Conservation (phyloP, 2,329 filamentous ascomycete genomes). For the Thermothelomyces thermophilus region DNA sequence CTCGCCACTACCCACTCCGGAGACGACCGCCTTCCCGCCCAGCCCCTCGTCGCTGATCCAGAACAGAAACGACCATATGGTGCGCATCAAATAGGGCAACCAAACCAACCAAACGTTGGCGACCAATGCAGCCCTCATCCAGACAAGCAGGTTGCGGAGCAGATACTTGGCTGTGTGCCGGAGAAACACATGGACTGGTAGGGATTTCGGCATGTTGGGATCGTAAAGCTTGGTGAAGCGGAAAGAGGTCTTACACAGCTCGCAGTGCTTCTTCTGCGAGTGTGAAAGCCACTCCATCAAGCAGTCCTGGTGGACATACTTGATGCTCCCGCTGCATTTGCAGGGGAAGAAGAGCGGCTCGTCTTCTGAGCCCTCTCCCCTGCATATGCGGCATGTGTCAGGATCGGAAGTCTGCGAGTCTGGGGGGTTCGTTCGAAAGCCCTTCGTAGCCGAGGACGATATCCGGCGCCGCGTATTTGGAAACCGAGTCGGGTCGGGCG, state of each 20-base stretch:
- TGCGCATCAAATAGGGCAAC: conserved; percentile 84
- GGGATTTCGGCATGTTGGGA: conserved; percentile 79
- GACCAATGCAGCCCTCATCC: conserved; percentile 73
- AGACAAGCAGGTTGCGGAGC: conserved; percentile 64
- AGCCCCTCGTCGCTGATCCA: conserved; percentile 81
- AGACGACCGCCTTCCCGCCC: conserved; percentile 26
- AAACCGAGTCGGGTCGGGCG: conserved; percentile 24
- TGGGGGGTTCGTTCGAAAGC: background rate
- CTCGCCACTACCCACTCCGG: background rate
- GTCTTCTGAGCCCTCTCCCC: conserved; percentile 72
- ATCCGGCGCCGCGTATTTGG: conserved; percentile 27
- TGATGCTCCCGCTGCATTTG: conserved; percentile 98
- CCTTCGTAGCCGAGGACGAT: conserved; percentile 34
- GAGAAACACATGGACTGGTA: conserved; percentile 76
- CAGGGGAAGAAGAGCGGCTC: conserved; percentile 95
- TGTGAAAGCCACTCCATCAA: conserved; percentile 98
- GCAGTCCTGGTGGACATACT: conserved; percentile 95
- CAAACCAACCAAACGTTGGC: conserved; percentile 80
- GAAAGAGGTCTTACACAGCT: conserved; percentile 97
- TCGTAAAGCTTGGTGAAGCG: conserved; percentile 97
- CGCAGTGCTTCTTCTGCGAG: conserved; percentile 98
- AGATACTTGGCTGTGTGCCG: conserved; percentile 70
- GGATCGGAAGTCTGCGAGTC: conserved; percentile 38
- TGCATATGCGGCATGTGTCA: conserved; percentile 95
- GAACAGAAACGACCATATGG: conserved; percentile 88